A percentile compares a stretch with the other conserved stretches of the same genome.
Evolutionary conservation across 345 rosid genomes (phyloP).

Genomic region (Syzygium jambos): DNA sequence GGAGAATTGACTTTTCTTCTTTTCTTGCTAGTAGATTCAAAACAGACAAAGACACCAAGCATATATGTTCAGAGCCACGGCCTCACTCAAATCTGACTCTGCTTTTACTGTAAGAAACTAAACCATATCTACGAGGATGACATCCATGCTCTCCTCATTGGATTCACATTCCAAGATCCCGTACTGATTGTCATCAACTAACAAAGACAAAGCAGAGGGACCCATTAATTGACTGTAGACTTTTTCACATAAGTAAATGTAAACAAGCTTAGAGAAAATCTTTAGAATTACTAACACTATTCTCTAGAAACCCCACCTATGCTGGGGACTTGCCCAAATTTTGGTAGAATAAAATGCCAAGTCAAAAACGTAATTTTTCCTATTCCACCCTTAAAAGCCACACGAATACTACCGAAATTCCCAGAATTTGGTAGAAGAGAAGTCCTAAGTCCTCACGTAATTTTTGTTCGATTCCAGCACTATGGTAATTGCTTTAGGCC

Average conservation of each 20-base stretch:
- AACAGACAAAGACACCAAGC: background rate
- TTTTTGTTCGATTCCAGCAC: background rate
- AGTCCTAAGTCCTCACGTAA: background rate
- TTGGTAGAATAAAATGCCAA: background rate
- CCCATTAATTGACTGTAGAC: background rate
- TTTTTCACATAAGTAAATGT: background rate
- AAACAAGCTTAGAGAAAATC: background rate
- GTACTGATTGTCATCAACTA: background rate
- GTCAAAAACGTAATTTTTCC: background rate
- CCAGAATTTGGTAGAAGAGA: background rate
- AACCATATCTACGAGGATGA: background rate
- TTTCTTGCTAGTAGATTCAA: background rate
- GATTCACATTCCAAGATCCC: background rate
- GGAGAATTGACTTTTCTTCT: background rate
- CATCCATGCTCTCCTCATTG: background rate
- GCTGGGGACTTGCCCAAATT: background rate
- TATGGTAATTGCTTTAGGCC: background rate
- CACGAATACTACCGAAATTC: background rate
- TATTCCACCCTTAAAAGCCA: background rate
- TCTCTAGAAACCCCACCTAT: background rate
- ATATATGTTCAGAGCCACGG: background rate
- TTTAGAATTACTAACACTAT: background rate
- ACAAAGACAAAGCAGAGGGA: background rate
- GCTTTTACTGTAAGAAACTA: background rate
- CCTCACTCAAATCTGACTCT: background rate